Evolutionary conservation across 2,329 filamentous ascomycete genomes (phyloP).

Genomic region (Hirsutella rhossiliensis): DNA sequence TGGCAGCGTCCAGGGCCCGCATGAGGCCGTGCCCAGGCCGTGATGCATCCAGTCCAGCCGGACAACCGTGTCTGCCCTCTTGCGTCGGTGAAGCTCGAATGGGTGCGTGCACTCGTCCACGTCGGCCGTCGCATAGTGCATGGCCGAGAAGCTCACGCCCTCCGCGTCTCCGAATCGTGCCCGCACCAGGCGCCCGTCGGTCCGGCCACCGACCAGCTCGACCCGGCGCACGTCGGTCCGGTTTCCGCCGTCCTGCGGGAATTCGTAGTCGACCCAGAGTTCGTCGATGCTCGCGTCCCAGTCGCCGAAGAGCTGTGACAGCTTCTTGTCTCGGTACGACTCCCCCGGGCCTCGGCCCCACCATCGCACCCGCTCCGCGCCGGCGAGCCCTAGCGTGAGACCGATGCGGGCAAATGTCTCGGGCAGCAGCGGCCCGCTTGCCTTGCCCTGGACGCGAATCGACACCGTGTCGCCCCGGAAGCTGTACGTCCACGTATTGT

Average conservation of each 20-base stretch:
- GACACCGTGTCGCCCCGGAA: constrained; percentile 36
- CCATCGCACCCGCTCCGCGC: constrained; percentile 37
- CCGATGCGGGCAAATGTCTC: constrained; percentile 52
- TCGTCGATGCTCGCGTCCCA: constrained; percentile 34
- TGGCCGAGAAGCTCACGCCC: constrained; percentile 43
- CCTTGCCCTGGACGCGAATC: constrained; percentile 36
- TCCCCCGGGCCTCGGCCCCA: constrained; percentile 57
- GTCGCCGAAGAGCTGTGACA: constrained; percentile 44
- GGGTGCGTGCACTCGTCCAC: constrained; percentile 44
- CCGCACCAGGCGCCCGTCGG: constrained; percentile 22
- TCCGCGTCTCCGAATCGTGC: constrained; percentile 32
- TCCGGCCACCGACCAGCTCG: constrained; percentile 23
- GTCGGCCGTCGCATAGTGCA: constrained; percentile 42
- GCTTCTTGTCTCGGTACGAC: constrained; percentile 54
- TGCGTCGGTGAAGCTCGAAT: constrained; percentile 40
- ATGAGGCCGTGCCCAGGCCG: constrained; percentile 49
- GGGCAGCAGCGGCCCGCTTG: constrained; percentile 35
- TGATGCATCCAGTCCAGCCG: constrained; percentile 51
- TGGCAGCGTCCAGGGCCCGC: constrained; percentile 42
- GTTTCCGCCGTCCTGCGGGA: constrained; percentile 56
- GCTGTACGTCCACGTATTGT: constrained; percentile 39
- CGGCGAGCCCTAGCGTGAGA: constrained; percentile 33
- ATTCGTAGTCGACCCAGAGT: constrained; percentile 51
- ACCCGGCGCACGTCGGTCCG: constrained; percentile 52
- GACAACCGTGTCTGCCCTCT: constrained; percentile 39